Evolutionary conservation across 1,139 yeast species (phyloP).

Genomic region (Pichia sp.): DNA sequence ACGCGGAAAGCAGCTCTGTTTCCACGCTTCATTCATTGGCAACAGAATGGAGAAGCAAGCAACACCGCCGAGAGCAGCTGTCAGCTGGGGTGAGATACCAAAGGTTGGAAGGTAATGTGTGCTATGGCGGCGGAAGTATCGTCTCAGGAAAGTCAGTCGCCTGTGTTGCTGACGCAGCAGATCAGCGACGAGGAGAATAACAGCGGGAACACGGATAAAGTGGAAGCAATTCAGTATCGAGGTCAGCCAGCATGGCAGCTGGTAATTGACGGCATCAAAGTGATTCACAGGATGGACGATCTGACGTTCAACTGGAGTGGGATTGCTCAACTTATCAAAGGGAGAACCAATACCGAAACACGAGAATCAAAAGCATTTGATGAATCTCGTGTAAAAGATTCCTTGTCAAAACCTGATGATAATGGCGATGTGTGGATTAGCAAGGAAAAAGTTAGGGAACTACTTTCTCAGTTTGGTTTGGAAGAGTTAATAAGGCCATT

Average conservation of each 20-base stretch:
- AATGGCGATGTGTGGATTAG: constrained; percentile 56
- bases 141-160: background rate
- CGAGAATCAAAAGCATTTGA: background rate
- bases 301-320: constrained; percentile 1
- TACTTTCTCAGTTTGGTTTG: constrained; percentile 59
- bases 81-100: no score
- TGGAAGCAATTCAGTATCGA: constrained; percentile 1
- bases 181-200: background rate
- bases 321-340: background rate
- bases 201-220: background rate
- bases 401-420: constrained; percentile 2
- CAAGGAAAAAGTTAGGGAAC: constrained; percentile 49
- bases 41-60: no score
- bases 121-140: background rate
- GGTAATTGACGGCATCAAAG: background rate
- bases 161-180: constrained; percentile 1
- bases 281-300: constrained; percentile 7
- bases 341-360: background rate
- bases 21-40: no score
- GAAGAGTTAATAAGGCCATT: constrained; percentile 58
- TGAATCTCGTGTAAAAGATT: background rate
- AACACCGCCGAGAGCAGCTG: no score
- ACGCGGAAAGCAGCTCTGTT: no score
- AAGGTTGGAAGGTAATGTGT: no score
- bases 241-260: constrained; percentile 12